Conservation (phyloP, 495 filamentous ascomycete species). For the Penicillium macrosclerotiorum region DNA sequence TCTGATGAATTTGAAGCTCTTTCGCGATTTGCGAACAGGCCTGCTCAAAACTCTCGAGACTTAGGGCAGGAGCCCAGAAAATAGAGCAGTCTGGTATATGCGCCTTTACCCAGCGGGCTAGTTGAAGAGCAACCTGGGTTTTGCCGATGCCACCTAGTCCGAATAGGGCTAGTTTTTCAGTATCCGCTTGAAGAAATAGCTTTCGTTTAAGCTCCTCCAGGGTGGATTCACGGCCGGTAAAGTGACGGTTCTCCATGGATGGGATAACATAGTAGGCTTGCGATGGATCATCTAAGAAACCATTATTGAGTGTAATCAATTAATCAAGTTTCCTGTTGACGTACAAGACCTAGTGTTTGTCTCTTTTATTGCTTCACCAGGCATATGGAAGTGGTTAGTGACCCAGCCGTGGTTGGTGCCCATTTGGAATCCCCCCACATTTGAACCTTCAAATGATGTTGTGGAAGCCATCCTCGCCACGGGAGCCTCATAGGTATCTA, state of each 20-base stretch:
- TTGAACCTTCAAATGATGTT: conserved; percentile 8
- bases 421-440: conserved; percentile 12
- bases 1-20: conserved; percentile 1
- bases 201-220: conserved; percentile 6
- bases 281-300: conserved; percentile 3
- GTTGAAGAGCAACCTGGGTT: conserved; percentile 5
- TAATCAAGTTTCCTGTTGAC: not conserved
- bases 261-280: conserved; percentile 1
- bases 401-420: conserved; percentile 9
- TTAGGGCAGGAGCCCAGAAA: conserved; percentile 6
- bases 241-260: conserved; percentile 2
- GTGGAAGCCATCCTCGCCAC: conserved; percentile 7
- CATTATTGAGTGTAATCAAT: not conserved
- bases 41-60: conserved; percentile 5
- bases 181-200: conserved; percentile 1
- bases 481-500: not conserved
- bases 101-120: not conserved
- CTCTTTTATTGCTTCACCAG: conserved; percentile 1
- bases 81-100: conserved; percentile 5
- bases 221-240: conserved; percentile 1
- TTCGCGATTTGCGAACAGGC: conserved; percentile 4
- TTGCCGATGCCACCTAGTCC: conserved; percentile 8
- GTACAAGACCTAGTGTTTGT: conserved; percentile 1
- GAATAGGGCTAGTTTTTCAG: conserved; percentile 3
- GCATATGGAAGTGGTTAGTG: conserved; percentile 10